phyloP scores from a whole-genome alignment of 345 rosid genomes.

The Murraya paniculata region DNA sequence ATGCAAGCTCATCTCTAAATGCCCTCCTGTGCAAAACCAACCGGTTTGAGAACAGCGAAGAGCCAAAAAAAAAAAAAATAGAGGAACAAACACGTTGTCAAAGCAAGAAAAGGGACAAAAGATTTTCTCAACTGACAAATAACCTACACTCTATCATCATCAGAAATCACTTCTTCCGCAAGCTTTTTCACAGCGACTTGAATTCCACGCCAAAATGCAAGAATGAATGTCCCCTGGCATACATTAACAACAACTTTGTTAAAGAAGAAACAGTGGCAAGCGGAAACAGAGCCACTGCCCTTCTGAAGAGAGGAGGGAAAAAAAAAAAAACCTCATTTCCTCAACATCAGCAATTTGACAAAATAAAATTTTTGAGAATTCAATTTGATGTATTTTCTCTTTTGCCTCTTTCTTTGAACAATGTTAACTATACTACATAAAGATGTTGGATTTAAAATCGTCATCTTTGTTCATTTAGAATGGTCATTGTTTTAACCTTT shows the following conservation, averaged over 20 bases:
- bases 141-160: constrained; percentile 87
- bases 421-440: no score
- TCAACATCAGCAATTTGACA: neutral
- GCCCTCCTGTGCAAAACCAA: constrained; percentile 49
- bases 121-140: neutral
- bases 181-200: constrained; percentile 89
- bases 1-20: constrained; percentile 87
- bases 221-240: constrained; percentile 74
- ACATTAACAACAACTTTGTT: constrained; percentile 12
- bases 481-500: no score
- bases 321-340: neutral
- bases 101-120: neutral
- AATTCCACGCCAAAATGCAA: constrained; percentile 93
- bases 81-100: neutral
- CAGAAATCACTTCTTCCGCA: constrained; percentile 62
- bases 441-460: no score
- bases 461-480: no score
- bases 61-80: neutral
- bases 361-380: neutral
- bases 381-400: neutral
- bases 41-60: constrained; percentile 2
- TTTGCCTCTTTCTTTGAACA: neutral
- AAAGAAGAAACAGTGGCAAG: neutral
- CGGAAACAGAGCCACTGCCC: neutral
- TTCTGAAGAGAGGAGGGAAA: no score